Evolutionary conservation across 179 eudicot species (phyloP), one percentile per base, ranked within the genome.

Genomic region (Gypsophila paniculata): DNA sequence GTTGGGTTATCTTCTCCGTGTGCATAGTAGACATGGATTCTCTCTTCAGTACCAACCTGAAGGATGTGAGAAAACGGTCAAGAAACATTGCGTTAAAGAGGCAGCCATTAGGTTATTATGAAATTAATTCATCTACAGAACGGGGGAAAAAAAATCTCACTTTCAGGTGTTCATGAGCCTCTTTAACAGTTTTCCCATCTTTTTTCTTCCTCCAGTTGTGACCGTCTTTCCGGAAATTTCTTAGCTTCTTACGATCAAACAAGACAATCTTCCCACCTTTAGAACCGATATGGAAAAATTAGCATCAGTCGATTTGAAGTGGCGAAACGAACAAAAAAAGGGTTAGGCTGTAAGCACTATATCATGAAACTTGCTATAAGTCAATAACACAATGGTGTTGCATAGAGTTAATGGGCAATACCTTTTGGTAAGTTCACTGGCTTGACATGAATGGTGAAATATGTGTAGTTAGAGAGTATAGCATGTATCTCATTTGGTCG

Each of bases 401-500:
- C 34, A 29, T 1, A 29, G 42, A 48, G 15, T 58, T 34, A 22
- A 48, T 77, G 36, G 54, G 9, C 13, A 9, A 65, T 85, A 89
- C 96, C 85, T 87, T 72, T 60, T 22, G 97, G 97, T 74, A 94
- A 77, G 82, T 81, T 89, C 77, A 90, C 86, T 29, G 97, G 99
- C 86, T 91, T 91, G 77, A 86, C 91, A 5, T 78, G 69, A 79
- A 91, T 78, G 74, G 63, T 83, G 83, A 94, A 91, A 62, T 80
- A 76, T 26, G 83, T 75, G 80, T 80, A 78, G 78, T 94, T 94
- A 42, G 85, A 86, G 65, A 91, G 86, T 46, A 91, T 86, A 57
- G 97, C 99, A 78, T 94, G 91, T 75, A 94, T 91, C 84, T 94
- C 99, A 73, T 91, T 94, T 54, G 99, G 96, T 61, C 96, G 82